Evolutionary conservation across 2,329 filamentous ascomycete species (phyloP).

Genomic region (Stachybotrys echinatus): DNA sequence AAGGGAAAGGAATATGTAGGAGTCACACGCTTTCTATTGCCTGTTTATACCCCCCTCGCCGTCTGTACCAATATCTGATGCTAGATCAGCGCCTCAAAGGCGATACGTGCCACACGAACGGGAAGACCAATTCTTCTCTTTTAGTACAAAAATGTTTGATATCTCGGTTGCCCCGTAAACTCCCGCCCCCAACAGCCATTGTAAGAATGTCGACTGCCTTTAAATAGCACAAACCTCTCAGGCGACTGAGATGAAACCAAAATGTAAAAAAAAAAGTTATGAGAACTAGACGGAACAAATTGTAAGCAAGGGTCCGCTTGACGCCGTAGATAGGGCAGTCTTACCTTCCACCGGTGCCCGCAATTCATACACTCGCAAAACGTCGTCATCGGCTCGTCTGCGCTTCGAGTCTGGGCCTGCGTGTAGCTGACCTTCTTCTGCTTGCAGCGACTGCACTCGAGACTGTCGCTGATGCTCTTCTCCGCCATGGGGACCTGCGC

Average conservation of each 20-base stretch:
- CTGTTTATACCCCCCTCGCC: neutral
- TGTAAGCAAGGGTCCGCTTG: neutral
- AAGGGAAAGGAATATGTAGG: neutral
- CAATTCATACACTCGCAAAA: conserved; percentile 69
- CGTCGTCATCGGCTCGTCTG: conserved; percentile 87
- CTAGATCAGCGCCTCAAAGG: neutral
- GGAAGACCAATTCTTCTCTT: neutral
- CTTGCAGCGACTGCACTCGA: conserved; percentile 88
- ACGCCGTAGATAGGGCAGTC: conserved; percentile 12
- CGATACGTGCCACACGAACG: neutral
- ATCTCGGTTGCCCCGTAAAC: neutral
- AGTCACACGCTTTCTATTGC: neutral
- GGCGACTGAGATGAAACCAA: neutral
- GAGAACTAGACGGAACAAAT: neutral
- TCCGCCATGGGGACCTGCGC: conserved; percentile 91
- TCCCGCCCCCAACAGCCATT: neutral
- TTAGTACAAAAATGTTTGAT: neutral
- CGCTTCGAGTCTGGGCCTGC: conserved; percentile 90
- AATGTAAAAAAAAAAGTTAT: conserved; percentile 5
- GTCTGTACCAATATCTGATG: neutral
- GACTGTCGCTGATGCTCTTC: conserved; percentile 81
- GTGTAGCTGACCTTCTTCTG: conserved; percentile 93
- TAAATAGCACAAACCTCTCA: neutral
- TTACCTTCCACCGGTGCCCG: conserved; percentile 68
- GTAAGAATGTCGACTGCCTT: neutral